These are phyloP conservation scores for Melocanna baccifera DNA, from an alignment of 176 grass and related monocot species.

Conservation along the genomic window DNA sequence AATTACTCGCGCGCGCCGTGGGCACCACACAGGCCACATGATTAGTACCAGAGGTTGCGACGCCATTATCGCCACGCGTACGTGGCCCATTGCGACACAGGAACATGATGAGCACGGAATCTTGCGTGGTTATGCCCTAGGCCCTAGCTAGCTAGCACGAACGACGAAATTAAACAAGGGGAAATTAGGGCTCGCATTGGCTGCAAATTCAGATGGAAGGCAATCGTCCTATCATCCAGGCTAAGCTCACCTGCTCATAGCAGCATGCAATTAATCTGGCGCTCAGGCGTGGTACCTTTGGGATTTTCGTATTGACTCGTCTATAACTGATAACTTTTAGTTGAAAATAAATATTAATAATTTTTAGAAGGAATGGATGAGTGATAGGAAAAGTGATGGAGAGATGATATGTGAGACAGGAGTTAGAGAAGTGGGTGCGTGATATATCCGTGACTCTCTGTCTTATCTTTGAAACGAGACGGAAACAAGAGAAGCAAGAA, in stretches of 20 bases:
- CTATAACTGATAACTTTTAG: no score
- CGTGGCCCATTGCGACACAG: background rate
- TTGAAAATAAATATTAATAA: no score
- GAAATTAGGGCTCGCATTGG: background rate
- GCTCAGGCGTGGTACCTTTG: no score
- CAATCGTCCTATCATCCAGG: background rate
- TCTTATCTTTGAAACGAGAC: no score
- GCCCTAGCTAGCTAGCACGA: background rate
- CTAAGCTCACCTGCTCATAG: background rate
- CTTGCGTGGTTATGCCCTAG: background rate
- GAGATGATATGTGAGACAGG: no score
- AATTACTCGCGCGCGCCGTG: background rate
- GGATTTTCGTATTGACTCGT: no score
- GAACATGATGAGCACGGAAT: background rate
- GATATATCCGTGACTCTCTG: no score
- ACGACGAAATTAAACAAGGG: background rate
- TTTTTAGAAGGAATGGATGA: no score
- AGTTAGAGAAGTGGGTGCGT: no score
- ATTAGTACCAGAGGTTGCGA: background rate
- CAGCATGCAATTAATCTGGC: background rate
- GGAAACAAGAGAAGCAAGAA: no score
- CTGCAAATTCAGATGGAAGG: background rate
- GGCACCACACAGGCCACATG: background rate
- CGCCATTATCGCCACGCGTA: background rate
- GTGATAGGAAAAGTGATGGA: no score